Conservation (phyloP, 768 basidiomycete genomes). For the Hypholoma sublateritium region DNA sequence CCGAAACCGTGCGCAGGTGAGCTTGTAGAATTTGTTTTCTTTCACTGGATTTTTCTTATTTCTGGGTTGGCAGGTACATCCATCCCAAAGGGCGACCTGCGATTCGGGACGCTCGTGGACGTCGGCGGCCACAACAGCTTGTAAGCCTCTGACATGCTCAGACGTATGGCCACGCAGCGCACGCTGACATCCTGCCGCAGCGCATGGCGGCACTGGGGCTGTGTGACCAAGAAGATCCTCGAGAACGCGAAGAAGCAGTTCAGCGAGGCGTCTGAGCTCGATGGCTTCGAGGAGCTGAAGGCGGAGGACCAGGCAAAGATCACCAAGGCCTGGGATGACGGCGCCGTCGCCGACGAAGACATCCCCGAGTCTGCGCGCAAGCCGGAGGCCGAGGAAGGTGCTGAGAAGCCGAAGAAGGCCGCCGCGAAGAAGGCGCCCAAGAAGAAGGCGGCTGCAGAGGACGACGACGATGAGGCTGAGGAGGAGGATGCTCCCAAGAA, state of each 20-base stretch:
- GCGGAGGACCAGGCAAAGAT: slow-evolving; percentile 73
- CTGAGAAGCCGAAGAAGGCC: slow-evolving; percentile 40
- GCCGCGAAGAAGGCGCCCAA: slow-evolving; percentile 26
- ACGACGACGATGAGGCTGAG: slow-evolving; percentile 24
- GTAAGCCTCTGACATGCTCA: slow-evolving; percentile 37
- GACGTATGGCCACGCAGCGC: slow-evolving; percentile 1
- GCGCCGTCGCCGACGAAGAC: slow-evolving; percentile 81
- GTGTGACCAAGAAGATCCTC: slow-evolving; percentile 68
- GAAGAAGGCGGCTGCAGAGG: slow-evolving; percentile 27
- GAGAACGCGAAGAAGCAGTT: slow-evolving; percentile 67
- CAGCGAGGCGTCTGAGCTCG: slow-evolving; percentile 64
- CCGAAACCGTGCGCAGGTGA: slow-evolving; percentile 75
- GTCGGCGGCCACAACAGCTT: slow-evolving; percentile 68
- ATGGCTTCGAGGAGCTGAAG: slow-evolving; percentile 78
- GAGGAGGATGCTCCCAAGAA: slow-evolving; percentile 52
- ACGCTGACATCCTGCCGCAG: slow-evolving; percentile 31
- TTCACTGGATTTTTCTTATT: slow-evolving; percentile 12
- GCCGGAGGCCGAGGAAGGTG: slow-evolving; percentile 42
- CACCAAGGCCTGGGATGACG: slow-evolving; percentile 70
- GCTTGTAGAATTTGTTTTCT: slow-evolving; percentile 12
- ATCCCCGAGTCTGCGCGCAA: slow-evolving; percentile 75
- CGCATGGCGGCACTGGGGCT: slow-evolving; percentile 91
- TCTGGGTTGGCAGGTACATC: slow-evolving; percentile 50
- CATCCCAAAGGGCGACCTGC: slow-evolving; percentile 71
- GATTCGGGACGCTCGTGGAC: slow-evolving; percentile 76